Evolutionary conservation across 1,284 basidiomycete genomes (phyloP), one percentile per base, ranked within the genome.

Genomic region (Ustilago shanxiensis): DNA sequence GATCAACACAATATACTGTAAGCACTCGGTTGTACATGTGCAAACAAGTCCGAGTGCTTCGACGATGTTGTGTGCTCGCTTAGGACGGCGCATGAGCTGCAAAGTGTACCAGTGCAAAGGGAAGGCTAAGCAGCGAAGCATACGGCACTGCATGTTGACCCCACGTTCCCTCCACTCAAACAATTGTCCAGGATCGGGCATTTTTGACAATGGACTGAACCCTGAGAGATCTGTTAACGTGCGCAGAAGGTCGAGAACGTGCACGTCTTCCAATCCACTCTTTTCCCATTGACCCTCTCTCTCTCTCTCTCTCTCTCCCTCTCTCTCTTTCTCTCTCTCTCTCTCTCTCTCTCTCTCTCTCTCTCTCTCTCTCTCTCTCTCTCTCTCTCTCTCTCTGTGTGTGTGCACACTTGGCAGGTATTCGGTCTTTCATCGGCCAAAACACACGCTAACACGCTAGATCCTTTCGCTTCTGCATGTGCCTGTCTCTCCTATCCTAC

Each of bases 81-180:
- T 44, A 44, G 20, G 8, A 44, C n/a, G 22, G 29, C 51, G 18
- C 33, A 35, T 35, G 29, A 52, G 29, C 26, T 52, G 51, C 51
- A 52, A 52, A 28, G 14, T 49, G 24, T 49, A 49, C 47, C 47
- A 49, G 47, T 26, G 24, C 1, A 49, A 28, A 28, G 47, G 47
- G n/a, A 44, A n/a, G n/a, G n/a, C n/a, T n/a, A n/a, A 44, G 3
- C 26, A 28, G 47, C 11, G 9, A 26, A 33, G 31, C 31, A 33
- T n/a, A n/a, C n/a, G 31, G 31, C 11, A 33, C 31, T 33, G 31
- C 11, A 33, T 49, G 47, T 49, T 16, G 47, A 35, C 39, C 37
- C 59, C 59, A 60, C 50, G 59, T 60, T 52, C 59, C 59, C 59
- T 60, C 59, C 37, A 52, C 47, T 29, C 47, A 41, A 11, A 7